Evolutionary conservation across 225 moss, liverwort and hornwort species (phyloP).

Genomic region (Ulota crispa): DNA sequence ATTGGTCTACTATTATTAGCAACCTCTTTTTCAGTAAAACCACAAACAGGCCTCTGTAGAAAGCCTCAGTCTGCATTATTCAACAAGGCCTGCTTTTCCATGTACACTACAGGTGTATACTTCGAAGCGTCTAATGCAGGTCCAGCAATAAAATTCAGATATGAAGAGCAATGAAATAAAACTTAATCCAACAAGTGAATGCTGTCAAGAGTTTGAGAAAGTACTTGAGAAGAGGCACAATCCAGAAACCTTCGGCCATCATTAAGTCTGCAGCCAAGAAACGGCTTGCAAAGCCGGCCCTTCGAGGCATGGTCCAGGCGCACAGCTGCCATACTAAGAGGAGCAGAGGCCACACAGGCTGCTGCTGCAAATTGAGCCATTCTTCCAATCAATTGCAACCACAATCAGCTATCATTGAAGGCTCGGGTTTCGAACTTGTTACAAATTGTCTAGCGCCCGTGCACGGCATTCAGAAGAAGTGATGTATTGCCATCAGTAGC

Average conservation of each 20-base stretch:
- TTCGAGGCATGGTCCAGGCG: conserved; percentile 8
- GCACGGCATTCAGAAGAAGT: background rate
- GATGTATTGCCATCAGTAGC: background rate
- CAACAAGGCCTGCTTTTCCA: background rate
- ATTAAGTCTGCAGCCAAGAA: conserved; percentile 9
- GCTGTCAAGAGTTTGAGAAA: background rate
- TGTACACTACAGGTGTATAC: background rate
- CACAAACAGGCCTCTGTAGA: background rate
- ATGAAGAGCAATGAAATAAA: background rate
- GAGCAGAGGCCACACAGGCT: conserved; percentile 17
- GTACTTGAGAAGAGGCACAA: conserved; percentile 12
- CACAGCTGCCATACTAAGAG: conserved; percentile 12
- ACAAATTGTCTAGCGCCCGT: background rate
- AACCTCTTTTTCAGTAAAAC: background rate
- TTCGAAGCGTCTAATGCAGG: background rate
- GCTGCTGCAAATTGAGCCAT: conserved; percentile 22
- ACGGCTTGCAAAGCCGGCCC: conserved; percentile 11
- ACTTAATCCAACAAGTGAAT: background rate
- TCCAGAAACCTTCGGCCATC: background rate
- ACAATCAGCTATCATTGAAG: background rate
- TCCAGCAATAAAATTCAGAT: background rate
- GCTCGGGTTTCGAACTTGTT: background rate
- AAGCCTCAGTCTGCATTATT: background rate
- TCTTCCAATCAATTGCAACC: background rate
- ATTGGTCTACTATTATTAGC: background rate